Percentiles rank a stretch among this genome's conserved stretches.
These are phyloP conservation scores for Hymenoscyphus infarciens DNA, from an alignment of 2,329 filamentous ascomycete species.

Conservation along the genomic window DNA sequence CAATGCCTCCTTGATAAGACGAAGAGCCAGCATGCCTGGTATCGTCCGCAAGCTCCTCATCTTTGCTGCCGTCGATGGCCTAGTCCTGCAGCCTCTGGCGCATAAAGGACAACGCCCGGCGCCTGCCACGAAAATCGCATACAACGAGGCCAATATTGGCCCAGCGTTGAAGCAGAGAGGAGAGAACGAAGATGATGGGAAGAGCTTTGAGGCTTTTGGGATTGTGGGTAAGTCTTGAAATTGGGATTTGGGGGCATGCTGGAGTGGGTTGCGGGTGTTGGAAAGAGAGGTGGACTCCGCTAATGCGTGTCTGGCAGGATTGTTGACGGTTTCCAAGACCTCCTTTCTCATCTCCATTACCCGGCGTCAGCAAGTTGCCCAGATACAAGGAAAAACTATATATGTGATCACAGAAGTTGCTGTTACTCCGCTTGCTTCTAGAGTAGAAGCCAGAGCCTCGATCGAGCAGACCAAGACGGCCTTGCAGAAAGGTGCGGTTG, in stretches of 20 bases:
- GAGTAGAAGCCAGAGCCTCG: conserved; percentile 67
- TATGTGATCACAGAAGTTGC: conserved; percentile 88
- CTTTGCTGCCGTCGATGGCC: conserved; percentile 35
- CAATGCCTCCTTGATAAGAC: conserved; percentile 23
- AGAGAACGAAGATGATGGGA: conserved; percentile 16
- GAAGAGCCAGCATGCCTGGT: conserved; percentile 33
- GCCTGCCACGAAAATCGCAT: conserved; percentile 32
- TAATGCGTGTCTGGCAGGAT: conserved; percentile 49
- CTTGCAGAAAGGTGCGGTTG: conserved; percentile 38
- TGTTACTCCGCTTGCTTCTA: conserved; percentile 81
- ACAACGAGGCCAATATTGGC: conserved; percentile 31
- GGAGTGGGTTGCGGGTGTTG: neutral
- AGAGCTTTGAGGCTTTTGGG: conserved; percentile 37
- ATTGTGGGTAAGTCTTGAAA: conserved; percentile 33
- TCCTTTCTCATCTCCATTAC: conserved; percentile 87
- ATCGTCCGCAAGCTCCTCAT: conserved; percentile 36
- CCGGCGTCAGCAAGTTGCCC: conserved; percentile 81
- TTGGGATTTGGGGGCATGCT: neutral
- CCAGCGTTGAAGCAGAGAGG: conserved; percentile 20
- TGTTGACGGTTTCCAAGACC: conserved; percentile 76
- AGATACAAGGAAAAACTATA: conserved; percentile 75
- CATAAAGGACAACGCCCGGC: conserved; percentile 30
- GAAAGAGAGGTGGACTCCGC: neutral
- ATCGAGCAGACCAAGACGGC: conserved; percentile 59
- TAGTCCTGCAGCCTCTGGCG: conserved; percentile 34